phyloP scores from a whole-genome alignment of 2,329 filamentous ascomycete species.

The Fusarium tjaetaba region DNA sequence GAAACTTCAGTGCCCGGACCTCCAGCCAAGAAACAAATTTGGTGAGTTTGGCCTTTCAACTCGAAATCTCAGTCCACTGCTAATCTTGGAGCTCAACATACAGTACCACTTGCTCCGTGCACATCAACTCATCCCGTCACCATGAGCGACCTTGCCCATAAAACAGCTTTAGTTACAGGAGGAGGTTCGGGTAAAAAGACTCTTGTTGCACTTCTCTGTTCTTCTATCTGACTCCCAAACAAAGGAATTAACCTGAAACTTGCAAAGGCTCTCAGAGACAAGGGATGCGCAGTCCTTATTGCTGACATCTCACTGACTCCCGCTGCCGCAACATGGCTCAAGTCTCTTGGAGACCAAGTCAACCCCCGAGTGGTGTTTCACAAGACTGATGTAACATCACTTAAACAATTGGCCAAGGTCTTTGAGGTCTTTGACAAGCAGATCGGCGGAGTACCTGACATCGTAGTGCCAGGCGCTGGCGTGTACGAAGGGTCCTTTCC shows the following conservation, averaged over 20 bases:
- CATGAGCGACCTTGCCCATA: neutral
- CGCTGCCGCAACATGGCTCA: neutral
- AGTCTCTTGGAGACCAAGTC: neutral
- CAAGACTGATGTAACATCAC: neutral
- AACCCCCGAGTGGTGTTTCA: neutral
- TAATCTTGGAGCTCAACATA: neutral
- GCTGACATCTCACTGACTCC: neutral
- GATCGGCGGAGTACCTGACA: neutral
- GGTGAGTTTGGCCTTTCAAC: neutral
- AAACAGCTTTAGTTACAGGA: neutral
- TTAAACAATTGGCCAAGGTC: neutral
- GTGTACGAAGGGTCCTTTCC: neutral
- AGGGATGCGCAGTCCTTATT: neutral
- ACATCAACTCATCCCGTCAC: neutral
- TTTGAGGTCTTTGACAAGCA: neutral
- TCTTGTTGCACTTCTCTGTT: too few species aligned
- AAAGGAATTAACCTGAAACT: neutral
- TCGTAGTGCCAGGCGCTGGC: neutral
- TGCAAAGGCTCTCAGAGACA: neutral
- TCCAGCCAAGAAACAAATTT: neutral
- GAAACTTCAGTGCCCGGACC: neutral
- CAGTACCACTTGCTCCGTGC: too few species aligned
- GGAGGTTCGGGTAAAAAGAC: neutral
- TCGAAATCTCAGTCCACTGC: too few species aligned
- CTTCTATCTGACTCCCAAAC: neutral